Conservation (phyloP, 768 basidiomycete species). For the Amanita pallidorosea region DNA sequence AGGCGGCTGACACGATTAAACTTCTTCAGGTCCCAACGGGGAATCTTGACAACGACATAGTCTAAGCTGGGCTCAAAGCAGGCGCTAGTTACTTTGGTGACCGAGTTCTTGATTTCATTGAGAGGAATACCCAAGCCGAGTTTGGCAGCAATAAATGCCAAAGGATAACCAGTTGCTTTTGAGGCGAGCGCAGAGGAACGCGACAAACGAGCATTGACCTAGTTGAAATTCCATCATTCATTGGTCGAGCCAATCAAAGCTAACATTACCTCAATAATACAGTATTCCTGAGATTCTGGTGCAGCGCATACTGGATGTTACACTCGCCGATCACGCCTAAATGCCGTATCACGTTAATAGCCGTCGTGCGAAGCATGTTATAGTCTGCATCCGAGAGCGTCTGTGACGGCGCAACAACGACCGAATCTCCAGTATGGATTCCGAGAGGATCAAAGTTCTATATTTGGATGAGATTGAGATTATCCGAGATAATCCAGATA, state of each 20-base stretch:
- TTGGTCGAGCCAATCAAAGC: neutral
- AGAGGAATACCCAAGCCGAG: slow-evolving; percentile 94
- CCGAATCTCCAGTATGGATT: slow-evolving; percentile 97
- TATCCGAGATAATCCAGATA: neutral
- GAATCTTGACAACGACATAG: slow-evolving; percentile 97
- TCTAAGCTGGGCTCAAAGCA: slow-evolving; percentile 98
- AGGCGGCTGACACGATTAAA: slow-evolving; percentile 88
- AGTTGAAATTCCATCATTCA: neutral
- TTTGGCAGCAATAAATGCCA: slow-evolving; percentile 98
- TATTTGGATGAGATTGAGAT: neutral
- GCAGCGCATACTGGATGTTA: slow-evolving; percentile 98
- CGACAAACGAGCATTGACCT: slow-evolving; percentile 92
- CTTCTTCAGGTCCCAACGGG: slow-evolving; percentile 98
- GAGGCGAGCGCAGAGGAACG: slow-evolving; percentile 97
- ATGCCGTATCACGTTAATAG: slow-evolving; percentile 98
- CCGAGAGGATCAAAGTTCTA: slow-evolving; percentile 99
- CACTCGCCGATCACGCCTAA: slow-evolving; percentile 97
- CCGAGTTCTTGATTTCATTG: slow-evolving; percentile 96
- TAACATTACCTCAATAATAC: slow-evolving; percentile 80
- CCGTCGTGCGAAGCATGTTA: slow-evolving; percentile 97
- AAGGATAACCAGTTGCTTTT: slow-evolving; percentile 95
- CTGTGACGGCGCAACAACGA: slow-evolving; percentile 96
- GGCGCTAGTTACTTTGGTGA: slow-evolving; percentile 92
- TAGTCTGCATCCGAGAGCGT: slow-evolving; percentile 99
- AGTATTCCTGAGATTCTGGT: slow-evolving; percentile 91